Base-by-base conservation (phyloP, 2,329 filamentous ascomycete species). In the Botrytis medusae region DNA sequence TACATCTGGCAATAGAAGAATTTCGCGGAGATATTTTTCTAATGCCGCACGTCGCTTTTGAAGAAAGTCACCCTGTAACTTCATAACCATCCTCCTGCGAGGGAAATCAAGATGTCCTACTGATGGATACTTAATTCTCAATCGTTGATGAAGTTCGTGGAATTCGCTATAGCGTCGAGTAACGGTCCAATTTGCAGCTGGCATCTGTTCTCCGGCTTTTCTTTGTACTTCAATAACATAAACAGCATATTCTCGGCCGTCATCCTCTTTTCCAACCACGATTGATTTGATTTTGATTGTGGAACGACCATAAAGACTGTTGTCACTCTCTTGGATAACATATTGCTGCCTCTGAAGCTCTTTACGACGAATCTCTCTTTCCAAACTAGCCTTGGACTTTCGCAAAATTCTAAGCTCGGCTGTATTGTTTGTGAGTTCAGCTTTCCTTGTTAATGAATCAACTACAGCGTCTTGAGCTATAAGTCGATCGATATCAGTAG, bases 301-400 rank as follows among this genome's bases (percentile, higher is more conserved):
- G 3, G 96, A 95, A 29, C 95, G 92, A 3, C 96, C 96, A 79
- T 97, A 98, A 37, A 99, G 86, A 81, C 94, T 97, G 82, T 97
- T 99, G 81, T 99, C 97, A 80, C 94, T 98, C 83, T 99, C 96
- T 82, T 99, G 96, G 12, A 98, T 90, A 63, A 97, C 93, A 78
- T 99, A 99, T 81, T 99, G 97, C 82, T 97, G 96, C 70, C 95
- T 89, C 81, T 99, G 96, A 79, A 99, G 88, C 82, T 98, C 95
- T 81, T 98, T 99, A 48, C 95, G 90, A 73, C 94, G 89, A 72
- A 98, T 94, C 82, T 99, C 96, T 77, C 96, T 88, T 79, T 97
- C 93, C 73, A 99, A 84, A 82, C 96, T 99, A 46, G 94, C 91
- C 82, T 96, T 97, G 0, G 94, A 98, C 82, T 99, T 99, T 72